Evolutionary conservation across 805 yeast species (phyloP), one percentile per base, ranked within the genome.

Genomic region (Kodamaea leandrae): DNA sequence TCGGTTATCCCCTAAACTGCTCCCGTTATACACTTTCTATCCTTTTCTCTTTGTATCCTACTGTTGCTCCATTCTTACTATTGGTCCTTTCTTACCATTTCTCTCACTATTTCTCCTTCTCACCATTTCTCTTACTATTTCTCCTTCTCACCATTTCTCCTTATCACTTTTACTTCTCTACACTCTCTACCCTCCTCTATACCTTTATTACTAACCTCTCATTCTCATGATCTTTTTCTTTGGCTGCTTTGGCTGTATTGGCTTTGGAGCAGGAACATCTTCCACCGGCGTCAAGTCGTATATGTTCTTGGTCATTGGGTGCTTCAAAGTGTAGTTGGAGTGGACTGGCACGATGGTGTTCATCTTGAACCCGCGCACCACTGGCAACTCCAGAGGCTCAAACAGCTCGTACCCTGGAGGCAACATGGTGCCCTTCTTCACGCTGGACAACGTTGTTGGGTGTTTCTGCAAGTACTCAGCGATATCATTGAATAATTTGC

Each of bases 261-360:
- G 52, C 30, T 58, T 42, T 12, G 48, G 34, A 35, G 53, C 42
- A 13, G 54, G 37, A 43, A 49, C 54, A 2, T 60, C 53, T 15
- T 71, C 71, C 12, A 79, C 77, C 3, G 60, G 58, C 30, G 73
- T 71, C 18, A 70, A 63, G 25, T 78, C 82, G 53, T 85, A 85
- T 25, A 84, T 76, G 42, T 74, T 63, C 47, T 80, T 87, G 1
- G 89, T 80, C 73, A 82, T 80, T 38, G 96, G 96, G 53, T 86
- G 88, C 21, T 86, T 90, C 72, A 86, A 75, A 32, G 90, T 74
- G 33, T 83, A 80, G 14, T 83, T 80, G 40, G 95, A 83, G 54
- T 83, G 88, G 21, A 88, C 72, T n/a, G 99, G 99, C 10, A 90
- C 87, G 33, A 91, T 81, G 2, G 82, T 77, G 61, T 86, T 87